Evolutionary conservation across 2,329 filamentous ascomycete species (phyloP).

Genomic region (Fusarium sp.): DNA sequence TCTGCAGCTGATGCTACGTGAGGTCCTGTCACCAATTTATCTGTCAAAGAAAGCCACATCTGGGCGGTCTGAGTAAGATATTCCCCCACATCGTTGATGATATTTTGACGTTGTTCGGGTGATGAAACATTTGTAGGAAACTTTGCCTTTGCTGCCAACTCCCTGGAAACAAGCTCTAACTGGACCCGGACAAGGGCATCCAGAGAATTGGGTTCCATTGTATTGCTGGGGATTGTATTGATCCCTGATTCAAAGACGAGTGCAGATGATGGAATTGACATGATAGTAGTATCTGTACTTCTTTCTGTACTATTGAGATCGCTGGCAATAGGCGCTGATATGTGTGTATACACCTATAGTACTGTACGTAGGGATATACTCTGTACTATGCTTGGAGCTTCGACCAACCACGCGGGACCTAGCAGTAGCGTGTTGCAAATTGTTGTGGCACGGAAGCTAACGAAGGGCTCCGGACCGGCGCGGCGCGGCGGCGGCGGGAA

Average conservation of each 20-base stretch:
- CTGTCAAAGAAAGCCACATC: constrained; percentile 47
- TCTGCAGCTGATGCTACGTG: constrained; percentile 45
- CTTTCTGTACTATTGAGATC: constrained; percentile 21
- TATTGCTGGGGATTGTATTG: constrained; percentile 24
- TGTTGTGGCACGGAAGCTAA: constrained; percentile 42
- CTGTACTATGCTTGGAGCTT: constrained; percentile 23
- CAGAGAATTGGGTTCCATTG: constrained; percentile 33
- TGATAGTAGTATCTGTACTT: constrained; percentile 26
- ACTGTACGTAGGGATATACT: constrained; percentile 25
- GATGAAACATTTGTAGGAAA: constrained; percentile 4
- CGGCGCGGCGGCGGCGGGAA: constrained; percentile 39
- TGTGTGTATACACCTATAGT: constrained; percentile 9
- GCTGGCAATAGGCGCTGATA: constrained; percentile 24
- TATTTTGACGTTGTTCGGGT: constrained; percentile 37
- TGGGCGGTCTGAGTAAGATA: constrained; percentile 48
- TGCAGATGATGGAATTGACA: constrained; percentile 42
- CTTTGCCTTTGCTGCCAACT: constrained; percentile 34
- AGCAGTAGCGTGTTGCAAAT: constrained; percentile 33
- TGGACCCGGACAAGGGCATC: constrained; percentile 44
- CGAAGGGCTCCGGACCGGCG: constrained; percentile 35
- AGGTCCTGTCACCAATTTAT: constrained; percentile 46
- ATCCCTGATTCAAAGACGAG: constrained; percentile 46
- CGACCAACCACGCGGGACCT: constrained; percentile 42
- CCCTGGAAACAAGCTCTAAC: constrained; percentile 39
- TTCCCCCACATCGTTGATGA: constrained; percentile 49